These are phyloP conservation scores for Excoecaria agallocha DNA, from an alignment of 345 rosid genomes.

Conservation along the genomic window DNA sequence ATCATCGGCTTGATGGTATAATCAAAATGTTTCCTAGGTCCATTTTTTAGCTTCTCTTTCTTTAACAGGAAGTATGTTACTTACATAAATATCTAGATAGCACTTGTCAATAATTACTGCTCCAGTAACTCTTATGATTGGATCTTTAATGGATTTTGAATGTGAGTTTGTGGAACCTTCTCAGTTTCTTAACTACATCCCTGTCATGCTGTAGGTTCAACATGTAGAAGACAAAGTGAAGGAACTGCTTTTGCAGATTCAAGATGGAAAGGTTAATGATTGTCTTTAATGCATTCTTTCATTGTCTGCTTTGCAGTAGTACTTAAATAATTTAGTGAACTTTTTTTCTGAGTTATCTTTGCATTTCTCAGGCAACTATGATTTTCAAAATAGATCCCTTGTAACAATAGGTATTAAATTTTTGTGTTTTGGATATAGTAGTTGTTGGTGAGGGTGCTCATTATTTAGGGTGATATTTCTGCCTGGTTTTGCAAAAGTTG, in stretches of 20 bases:
- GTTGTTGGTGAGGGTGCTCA: background rate
- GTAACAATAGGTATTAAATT: background rate
- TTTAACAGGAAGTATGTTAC: background rate
- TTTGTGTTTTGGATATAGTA: conserved; percentile 8
- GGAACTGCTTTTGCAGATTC: conserved; percentile 51
- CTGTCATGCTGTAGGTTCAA: conserved; percentile 54
- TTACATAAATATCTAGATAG: background rate
- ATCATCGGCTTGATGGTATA: background rate
- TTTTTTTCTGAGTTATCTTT: background rate
- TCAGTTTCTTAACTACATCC: background rate
- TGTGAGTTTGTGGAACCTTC: background rate
- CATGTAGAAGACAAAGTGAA: conserved; percentile 76
- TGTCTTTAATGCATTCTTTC: background rate
- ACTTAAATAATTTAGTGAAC: background rate
- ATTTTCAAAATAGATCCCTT: background rate
- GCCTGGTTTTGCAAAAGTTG: no score
- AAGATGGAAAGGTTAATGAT: conserved; percentile 51
- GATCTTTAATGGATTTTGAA: background rate
- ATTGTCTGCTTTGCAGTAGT: background rate
- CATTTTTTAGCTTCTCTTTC: background rate
- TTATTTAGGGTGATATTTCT: background rate
- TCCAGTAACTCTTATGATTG: background rate
- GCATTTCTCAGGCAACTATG: background rate
- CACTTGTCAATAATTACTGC: background rate
- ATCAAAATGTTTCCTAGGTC: background rate